A percentile compares a stretch with the other conserved stretches of the same genome.
Evolutionary conservation across 1,284 basidiomycete species (phyloP).

Genomic region (Singerocomus rubriflavus): DNA sequence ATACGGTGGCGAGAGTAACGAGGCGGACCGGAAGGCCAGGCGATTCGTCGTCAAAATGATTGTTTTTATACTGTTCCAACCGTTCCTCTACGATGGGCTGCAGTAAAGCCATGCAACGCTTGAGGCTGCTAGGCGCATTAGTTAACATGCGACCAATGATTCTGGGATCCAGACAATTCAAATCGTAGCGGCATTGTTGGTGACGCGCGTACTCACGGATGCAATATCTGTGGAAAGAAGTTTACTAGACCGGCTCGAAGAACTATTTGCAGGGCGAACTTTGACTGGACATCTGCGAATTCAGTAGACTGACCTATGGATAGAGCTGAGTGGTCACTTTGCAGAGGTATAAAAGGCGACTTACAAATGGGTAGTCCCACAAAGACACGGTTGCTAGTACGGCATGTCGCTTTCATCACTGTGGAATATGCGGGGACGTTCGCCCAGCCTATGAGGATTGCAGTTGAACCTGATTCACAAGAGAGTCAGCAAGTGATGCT

Average conservation of each 20-base stretch:
- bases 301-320: constrained; percentile 28
- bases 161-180: constrained; percentile 21
- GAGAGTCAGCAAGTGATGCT: constrained; percentile 8
- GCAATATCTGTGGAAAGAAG: constrained; percentile 33
- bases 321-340: constrained; percentile 13
- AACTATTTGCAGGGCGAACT: constrained; percentile 35
- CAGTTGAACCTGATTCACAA: constrained; percentile 12
- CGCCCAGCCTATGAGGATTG: constrained; percentile 29
- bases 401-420: constrained; percentile 35
- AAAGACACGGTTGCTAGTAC: constrained; percentile 42
- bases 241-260: constrained; percentile 32
- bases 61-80: constrained; percentile 18
- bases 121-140: constrained; percentile 33
- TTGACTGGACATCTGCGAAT: constrained; percentile 33
- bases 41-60: constrained; percentile 9
- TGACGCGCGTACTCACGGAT: constrained; percentile 28
- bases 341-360: constrained; percentile 13
- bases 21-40: constrained; percentile 25
- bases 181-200: constrained; percentile 12
- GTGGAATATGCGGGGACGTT: constrained; percentile 27
- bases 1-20: constrained; percentile 10
- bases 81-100: constrained; percentile 34
- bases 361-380: constrained; percentile 44
- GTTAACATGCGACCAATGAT: constrained; percentile 34
- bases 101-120: constrained; percentile 31